Evolutionary conservation across 169 alveolate genomes (phyloP).

Genomic region (Theileria annulata): DNA sequence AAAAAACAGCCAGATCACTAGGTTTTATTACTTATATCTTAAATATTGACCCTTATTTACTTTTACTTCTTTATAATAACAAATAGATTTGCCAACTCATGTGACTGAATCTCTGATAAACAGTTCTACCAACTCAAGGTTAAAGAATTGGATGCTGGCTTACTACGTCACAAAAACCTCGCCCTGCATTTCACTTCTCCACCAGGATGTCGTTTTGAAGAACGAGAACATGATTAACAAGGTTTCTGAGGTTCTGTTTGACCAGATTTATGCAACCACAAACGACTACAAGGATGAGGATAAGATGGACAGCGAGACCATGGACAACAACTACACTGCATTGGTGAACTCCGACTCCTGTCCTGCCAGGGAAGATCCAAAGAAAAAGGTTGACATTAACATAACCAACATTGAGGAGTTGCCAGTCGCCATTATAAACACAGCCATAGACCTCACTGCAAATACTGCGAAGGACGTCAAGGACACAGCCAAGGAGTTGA

Average conservation of each 20-base stretch:
- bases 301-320: slow-evolving; percentile 30
- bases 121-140: slow-evolving; percentile 32
- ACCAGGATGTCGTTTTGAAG: slow-evolving; percentile 53
- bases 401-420: slow-evolving; percentile 14
- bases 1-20: slow-evolving; percentile 22
- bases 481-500: slow-evolving; percentile 23
- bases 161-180: slow-evolving; percentile 53
- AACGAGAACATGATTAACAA: slow-evolving; percentile 19
- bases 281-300: slow-evolving; percentile 25
- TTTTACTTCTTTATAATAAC: not conserved
- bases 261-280: slow-evolving; percentile 59
- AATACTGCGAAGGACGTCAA: slow-evolving; percentile 8
- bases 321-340: slow-evolving; percentile 21
- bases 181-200: slow-evolving; percentile 56
- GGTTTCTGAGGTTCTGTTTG: slow-evolving; percentile 46
- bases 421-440: slow-evolving; percentile 4
- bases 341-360: slow-evolving; percentile 20
- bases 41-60: not conserved
- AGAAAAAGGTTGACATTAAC: slow-evolving; percentile 1
- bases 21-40: not conserved
- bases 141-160: slow-evolving; percentile 60
- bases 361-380: slow-evolving; percentile 3
- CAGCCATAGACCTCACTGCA: slow-evolving; percentile 13
- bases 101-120: slow-evolving; percentile 54
- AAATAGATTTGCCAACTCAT: slow-evolving; percentile 43